phyloP scores from a whole-genome alignment of 2,329 filamentous ascomycete genomes.

The Talaromyces pinophilus region DNA sequence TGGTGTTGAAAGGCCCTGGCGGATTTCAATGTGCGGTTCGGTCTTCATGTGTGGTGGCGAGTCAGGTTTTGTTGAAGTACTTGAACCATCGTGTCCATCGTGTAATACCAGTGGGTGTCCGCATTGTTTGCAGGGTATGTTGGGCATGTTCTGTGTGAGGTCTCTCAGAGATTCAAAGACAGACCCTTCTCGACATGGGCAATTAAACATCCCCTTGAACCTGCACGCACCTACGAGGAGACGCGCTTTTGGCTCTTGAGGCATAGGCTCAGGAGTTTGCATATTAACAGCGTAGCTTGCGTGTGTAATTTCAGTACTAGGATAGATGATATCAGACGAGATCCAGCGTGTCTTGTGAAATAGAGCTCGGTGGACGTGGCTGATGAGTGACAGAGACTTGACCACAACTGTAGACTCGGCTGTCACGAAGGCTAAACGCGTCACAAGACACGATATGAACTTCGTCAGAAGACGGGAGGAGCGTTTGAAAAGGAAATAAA shows the following conservation, averaged over 20 bases:
- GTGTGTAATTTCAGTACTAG: too few relatives aligned
- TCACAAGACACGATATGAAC: background rate
- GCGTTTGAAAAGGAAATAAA: too few relatives aligned
- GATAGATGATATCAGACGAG: too few relatives aligned
- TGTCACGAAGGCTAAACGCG: background rate
- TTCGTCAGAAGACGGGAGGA: background rate
- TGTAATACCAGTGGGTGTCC: conserved; percentile 7
- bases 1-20: background rate
- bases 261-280: background rate
- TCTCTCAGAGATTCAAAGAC: background rate
- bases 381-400: background rate
- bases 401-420: background rate
- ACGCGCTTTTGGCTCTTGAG: background rate
- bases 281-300: background rate
- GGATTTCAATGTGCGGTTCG: background rate
- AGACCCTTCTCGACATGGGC: conserved; percentile 6
- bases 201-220: conserved; percentile 14
- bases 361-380: background rate
- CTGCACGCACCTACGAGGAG: conserved; percentile 8
- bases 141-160: background rate
- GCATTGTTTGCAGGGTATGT: background rate
- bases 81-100: background rate
- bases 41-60: background rate
- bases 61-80: background rate
- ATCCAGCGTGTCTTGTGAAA: background rate